Percentiles rank a stretch among this genome's conserved stretches.
These are phyloP conservation scores for Colletotrichum chrysophilum DNA, from an alignment of 2,329 filamentous ascomycete species.

Conservation along the genomic window DNA sequence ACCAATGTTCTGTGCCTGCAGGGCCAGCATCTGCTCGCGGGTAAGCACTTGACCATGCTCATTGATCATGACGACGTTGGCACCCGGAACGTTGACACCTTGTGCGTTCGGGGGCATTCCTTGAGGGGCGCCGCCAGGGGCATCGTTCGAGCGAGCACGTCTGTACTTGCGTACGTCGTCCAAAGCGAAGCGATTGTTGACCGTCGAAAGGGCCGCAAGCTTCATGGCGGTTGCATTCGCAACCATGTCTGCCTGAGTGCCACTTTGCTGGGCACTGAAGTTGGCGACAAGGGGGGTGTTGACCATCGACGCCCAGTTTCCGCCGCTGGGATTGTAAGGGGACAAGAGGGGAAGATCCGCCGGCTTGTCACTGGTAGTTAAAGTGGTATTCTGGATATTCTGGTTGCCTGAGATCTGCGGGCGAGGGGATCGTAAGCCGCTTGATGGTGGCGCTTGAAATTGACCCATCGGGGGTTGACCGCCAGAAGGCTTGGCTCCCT, in stretches of 20 bases:
- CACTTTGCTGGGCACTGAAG: slow-evolving; percentile 67
- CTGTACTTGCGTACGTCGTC: slow-evolving; percentile 98
- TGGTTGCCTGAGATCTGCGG: slow-evolving; percentile 70
- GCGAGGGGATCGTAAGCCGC: slow-evolving; percentile 79
- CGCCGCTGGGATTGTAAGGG: slow-evolving; percentile 78
- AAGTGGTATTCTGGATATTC: slow-evolving; percentile 83
- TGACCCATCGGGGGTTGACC: slow-evolving; percentile 91
- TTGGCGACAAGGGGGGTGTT: slow-evolving; percentile 95
- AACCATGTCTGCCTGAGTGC: slow-evolving; percentile 92
- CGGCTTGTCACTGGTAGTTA: slow-evolving; percentile 73
- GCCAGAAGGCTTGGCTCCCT: slow-evolving; percentile 74
- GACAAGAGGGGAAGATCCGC: slow-evolving; percentile 85
- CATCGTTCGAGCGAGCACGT: slow-evolving; percentile 87
- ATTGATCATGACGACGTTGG: slow-evolving; percentile 92
- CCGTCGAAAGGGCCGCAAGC: slow-evolving; percentile 91
- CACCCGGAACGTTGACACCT: slow-evolving; percentile 66
- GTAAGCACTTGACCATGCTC: slow-evolving; percentile 88
- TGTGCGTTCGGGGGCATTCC: slow-evolving; percentile 41
- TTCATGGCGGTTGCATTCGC: slow-evolving; percentile 99
- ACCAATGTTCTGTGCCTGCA: slow-evolving; percentile 71
- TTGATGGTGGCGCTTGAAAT: slow-evolving; percentile 82
- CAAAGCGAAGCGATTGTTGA: slow-evolving; percentile 96
- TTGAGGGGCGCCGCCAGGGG: slow-evolving; percentile 51
- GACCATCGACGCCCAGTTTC: slow-evolving; percentile 98
- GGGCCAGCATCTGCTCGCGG: slow-evolving; percentile 81